Evolutionary conservation across 371 early-diverging fungal species (phyloP).

Genomic region (Lichtheimia hyalospora): DNA sequence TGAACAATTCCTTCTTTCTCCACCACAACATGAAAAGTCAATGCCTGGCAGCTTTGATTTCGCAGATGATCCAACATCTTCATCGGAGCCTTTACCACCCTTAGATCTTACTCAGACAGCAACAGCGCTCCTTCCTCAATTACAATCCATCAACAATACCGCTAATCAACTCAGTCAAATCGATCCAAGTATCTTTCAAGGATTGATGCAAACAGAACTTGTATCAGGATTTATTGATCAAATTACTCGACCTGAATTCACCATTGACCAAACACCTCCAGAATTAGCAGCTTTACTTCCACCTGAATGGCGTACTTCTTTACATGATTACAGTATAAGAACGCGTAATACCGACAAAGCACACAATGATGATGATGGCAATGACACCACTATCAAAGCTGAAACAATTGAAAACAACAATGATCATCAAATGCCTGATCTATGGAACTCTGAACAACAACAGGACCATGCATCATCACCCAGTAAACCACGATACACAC

Average conservation of each 20-base stretch:
- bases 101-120: constrained; percentile 12
- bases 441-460: background rate
- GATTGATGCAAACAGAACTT: constrained; percentile 27
- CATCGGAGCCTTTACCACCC: constrained; percentile 10
- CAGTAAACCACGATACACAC: constrained; percentile 1
- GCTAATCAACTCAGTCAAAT: constrained; percentile 18
- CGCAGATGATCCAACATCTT: background rate
- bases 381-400: constrained; percentile 3
- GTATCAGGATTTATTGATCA: constrained; percentile 17
- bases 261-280: constrained; percentile 16
- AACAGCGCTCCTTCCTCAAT: constrained; percentile 29
- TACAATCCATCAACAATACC: constrained; percentile 22
- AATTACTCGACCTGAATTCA: constrained; percentile 19
- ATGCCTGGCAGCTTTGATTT: constrained; percentile 21
- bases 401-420: background rate
- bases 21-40: background rate
- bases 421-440: background rate
- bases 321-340: constrained; percentile 10
- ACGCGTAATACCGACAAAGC: background rate
- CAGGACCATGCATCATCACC: background rate
- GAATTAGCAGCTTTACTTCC: constrained; percentile 17
- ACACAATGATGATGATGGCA: background rate
- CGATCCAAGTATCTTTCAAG: constrained; percentile 29
- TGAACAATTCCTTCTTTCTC: constrained; percentile 6
- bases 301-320: constrained; percentile 18